These are phyloP conservation scores for Leccinum obscurum DNA, from an alignment of 768 basidiomycete genomes.

Conservation along the genomic window DNA sequence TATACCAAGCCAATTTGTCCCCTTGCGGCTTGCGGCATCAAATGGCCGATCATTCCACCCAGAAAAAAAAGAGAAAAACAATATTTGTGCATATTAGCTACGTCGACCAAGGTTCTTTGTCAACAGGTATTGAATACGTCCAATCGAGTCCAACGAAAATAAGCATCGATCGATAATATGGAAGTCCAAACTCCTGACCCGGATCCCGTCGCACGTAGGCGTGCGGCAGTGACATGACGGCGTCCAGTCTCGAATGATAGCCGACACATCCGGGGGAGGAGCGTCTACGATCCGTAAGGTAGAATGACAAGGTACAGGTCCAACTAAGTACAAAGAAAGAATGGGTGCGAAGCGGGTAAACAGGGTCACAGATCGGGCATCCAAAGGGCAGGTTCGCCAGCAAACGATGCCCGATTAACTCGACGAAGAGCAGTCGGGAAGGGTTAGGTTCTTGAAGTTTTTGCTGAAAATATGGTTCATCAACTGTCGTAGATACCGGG, in stretches of 20 bases:
- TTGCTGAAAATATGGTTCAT: slow-evolving; percentile 44
- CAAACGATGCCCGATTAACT: background rate
- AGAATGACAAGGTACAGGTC: slow-evolving; percentile 21
- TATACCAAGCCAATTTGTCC: background rate
- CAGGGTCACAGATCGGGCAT: slow-evolving; percentile 10
- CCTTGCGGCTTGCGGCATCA: background rate
- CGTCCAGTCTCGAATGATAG: background rate
- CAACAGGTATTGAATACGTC: background rate
- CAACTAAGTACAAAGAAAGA: slow-evolving; percentile 19
- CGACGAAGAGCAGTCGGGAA: slow-evolving; percentile 52
- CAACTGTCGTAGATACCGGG: slow-evolving; percentile 21
- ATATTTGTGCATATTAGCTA: background rate
- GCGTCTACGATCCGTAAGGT: slow-evolving; percentile 3
- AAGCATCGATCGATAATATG: background rate
- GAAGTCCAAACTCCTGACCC: background rate
- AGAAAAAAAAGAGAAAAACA: background rate
- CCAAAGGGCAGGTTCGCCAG: background rate
- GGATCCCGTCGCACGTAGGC: background rate
- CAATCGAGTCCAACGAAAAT: background rate
- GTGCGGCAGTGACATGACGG: background rate
- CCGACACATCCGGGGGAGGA: background rate
- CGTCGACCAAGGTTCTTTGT: background rate
- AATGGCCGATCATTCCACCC: background rate
- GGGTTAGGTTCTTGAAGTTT: slow-evolving; percentile 67
- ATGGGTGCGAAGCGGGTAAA: background rate